Evolutionary conservation across 169 alveolate species (phyloP), one percentile per base, ranked within the genome.

Genomic region (Babesia ovata): DNA sequence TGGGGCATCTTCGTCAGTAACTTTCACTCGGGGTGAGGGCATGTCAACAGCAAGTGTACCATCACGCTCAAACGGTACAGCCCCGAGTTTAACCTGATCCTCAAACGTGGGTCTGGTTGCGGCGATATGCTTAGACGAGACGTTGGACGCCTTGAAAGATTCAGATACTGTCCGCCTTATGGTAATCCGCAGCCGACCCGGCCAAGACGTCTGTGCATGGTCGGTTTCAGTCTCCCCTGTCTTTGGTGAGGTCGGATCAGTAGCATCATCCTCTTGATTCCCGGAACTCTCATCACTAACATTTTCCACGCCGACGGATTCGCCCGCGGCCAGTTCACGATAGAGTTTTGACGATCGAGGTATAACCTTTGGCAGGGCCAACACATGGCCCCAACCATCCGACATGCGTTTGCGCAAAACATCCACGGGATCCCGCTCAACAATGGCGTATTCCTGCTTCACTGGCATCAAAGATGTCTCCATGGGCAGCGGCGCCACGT

Each of bases 401-500:
- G 61, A 36, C 88, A 81, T 81, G 29, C 90, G 79, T 12, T 73
- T 49, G 36, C 36, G 29, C 57, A 83, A 67, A 0, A 54, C 66
- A 13, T 50, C 53, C 29, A 73, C 58, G n/a, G 90, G 90, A 49
- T 83, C 90, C 12, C 66, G 60, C 42, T 65, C 63, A 1, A 75
- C 45, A 2, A 72, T 33, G 10, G 75, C 76, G 58, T 83, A 83
- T 61, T 83, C 90, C 63, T 73, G 90, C 8, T 77, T 52, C 46
- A 58, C 21, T 13, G 90, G 90, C 7, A 45, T 50, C 45, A 75
- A 26, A 28, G 70, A 19, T 42, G 26, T 66, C n/a, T 54, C 60
- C 83, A 75, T 74, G 19, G 90, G 90, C 3, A 83, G 81, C 29
- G 90, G 90, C 24, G 79, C 75, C 0, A 58, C 58, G 44, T 54